phyloP scores from a whole-genome alignment of 352 stramenopile species.

The Pythium rishiriense region DNA sequence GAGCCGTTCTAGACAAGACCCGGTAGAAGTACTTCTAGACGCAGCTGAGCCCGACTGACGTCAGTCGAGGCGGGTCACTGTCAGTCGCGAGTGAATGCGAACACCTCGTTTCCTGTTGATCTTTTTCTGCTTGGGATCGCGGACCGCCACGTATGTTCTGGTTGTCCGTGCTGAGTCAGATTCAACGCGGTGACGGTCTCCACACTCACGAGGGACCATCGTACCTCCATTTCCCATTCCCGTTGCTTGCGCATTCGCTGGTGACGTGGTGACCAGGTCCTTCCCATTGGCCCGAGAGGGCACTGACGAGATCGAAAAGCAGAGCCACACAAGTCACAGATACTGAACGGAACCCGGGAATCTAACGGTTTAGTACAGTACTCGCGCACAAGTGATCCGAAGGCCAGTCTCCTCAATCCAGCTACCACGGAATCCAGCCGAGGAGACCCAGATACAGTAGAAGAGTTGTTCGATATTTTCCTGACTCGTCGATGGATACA shows the following conservation, averaged over 20 bases:
- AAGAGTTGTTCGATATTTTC: not conserved
- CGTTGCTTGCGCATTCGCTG: conserved; percentile 6
- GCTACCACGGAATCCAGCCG: not conserved
- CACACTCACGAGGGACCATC: not conserved
- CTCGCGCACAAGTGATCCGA: too few species aligned
- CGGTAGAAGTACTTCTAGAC: not conserved
- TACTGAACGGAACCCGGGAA: not conserved
- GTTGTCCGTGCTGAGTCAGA: not conserved
- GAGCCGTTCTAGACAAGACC: conserved; percentile 24
- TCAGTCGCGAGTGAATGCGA: not conserved
- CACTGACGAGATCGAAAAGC: not conserved
- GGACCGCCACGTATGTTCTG: too few species aligned
- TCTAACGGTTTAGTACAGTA: too few species aligned
- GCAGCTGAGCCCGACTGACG: conserved; percentile 12
- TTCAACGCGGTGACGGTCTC: not conserved
- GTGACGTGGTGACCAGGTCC: not conserved
- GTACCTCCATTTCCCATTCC: not conserved
- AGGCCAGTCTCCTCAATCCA: conserved; percentile 6
- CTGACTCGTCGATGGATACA: conserved; percentile 1
- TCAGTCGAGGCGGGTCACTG: not conserved
- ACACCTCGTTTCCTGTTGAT: not conserved
- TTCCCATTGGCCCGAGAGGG: not conserved
- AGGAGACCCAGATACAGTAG: not conserved
- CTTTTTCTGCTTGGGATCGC: conserved; percentile 18
- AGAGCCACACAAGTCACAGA: not conserved